Conservation (phyloP, 768 basidiomycete species). For the Phylloporus sp. region DNA sequence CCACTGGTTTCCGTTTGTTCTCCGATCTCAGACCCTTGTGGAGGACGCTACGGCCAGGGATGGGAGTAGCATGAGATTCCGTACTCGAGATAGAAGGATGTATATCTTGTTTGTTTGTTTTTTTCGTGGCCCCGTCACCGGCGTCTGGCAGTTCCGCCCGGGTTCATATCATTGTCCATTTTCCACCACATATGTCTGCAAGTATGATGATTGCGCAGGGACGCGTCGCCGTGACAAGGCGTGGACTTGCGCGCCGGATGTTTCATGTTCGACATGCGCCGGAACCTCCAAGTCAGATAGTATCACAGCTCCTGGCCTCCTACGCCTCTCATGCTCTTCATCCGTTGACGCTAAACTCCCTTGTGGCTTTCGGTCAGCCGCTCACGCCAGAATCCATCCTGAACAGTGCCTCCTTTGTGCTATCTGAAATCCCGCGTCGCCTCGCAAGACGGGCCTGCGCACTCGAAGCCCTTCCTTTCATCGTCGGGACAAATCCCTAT, state of each 20-base stretch:
- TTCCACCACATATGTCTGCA: conserved; percentile 7
- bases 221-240: neutral
- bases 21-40: neutral
- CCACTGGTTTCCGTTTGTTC: neutral
- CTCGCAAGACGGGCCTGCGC: conserved; percentile 70
- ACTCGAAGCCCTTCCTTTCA: conserved; percentile 75
- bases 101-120: conserved; percentile 27
- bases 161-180: neutral
- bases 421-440: conserved; percentile 72
- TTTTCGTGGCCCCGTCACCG: no score
- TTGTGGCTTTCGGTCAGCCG: conserved; percentile 74
- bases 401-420: conserved; percentile 66
- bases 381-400: conserved; percentile 66
- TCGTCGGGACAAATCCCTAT: conserved; percentile 86
- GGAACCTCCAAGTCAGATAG: conserved; percentile 49
- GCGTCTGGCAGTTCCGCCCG: neutral
- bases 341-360: conserved; percentile 64
- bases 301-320: conserved; percentile 53
- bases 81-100: conserved; percentile 22
- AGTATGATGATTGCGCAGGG: neutral
- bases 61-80: conserved; percentile 9
- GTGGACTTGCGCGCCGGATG: conserved; percentile 10
- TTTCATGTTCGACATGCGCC: conserved; percentile 39
- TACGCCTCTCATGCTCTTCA: conserved; percentile 60
- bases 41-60: neutral